Percentiles rank a stretch among this genome's conserved stretches.
Conservation (phyloP, 2,329 filamentous ascomycete genomes). For the Aspergillus sp. region DNA sequence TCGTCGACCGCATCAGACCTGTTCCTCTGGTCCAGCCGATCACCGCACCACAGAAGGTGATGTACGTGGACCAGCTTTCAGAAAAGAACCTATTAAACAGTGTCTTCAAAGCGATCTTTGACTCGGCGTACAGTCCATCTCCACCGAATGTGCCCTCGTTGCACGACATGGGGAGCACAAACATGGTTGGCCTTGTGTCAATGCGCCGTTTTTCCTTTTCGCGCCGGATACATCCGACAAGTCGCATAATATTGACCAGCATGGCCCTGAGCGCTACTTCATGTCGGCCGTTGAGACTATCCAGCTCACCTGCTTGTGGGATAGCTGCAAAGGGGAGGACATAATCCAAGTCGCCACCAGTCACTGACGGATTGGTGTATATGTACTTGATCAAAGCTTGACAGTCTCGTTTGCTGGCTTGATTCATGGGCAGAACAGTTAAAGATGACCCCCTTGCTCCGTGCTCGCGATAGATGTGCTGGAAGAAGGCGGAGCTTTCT, state of each 20-base stretch:
- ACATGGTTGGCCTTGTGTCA: slow-evolving; percentile 34
- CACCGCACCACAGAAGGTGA: slow-evolving; percentile 40
- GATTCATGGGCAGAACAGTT: slow-evolving; percentile 40
- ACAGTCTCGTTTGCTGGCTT: slow-evolving; percentile 40
- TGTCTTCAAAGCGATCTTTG: slow-evolving; percentile 38
- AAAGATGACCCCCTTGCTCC: slow-evolving; percentile 35
- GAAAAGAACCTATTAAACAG: slow-evolving; percentile 18
- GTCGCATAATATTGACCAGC: slow-evolving; percentile 39
- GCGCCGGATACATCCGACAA: slow-evolving; percentile 32
- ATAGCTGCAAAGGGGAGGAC: slow-evolving; percentile 46
- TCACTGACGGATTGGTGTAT: slow-evolving; percentile 24
- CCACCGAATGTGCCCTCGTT: slow-evolving; percentile 45
- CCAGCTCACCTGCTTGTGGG: slow-evolving; percentile 35
- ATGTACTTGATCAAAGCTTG: slow-evolving; percentile 38
- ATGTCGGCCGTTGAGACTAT: slow-evolving; percentile 25
- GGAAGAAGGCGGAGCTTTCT: slow-evolving; percentile 30
- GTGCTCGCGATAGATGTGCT: slow-evolving; percentile 30
- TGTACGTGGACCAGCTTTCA: slow-evolving; percentile 24
- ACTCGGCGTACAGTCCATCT: slow-evolving; percentile 46
- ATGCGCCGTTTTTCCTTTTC: slow-evolving; percentile 16
- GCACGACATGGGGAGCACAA: slow-evolving; percentile 44
- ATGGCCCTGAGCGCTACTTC: slow-evolving; percentile 18
- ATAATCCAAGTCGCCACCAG: slow-evolving; percentile 37
- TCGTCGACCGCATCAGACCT: slow-evolving; percentile 43
- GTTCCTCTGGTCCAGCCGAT: slow-evolving; percentile 49